Conservation (phyloP, 495 filamentous ascomycete species). For the Lichina pygmaea region DNA sequence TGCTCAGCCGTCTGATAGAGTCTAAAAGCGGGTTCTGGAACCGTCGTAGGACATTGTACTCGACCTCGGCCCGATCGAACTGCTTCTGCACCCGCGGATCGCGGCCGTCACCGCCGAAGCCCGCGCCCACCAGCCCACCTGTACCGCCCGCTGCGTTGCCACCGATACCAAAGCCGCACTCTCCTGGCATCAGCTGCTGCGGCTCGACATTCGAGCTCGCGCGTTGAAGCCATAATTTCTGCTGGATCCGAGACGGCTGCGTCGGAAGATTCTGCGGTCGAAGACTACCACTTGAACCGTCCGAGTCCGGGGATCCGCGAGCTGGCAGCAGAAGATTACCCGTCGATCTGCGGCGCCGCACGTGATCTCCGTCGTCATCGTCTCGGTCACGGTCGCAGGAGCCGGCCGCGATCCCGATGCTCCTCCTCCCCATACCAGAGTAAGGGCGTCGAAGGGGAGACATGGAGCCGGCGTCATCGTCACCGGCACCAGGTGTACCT, state of each 20-base stretch:
- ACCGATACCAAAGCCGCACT: slow-evolving; percentile 12
- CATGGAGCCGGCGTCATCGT: background rate
- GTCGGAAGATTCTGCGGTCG: slow-evolving; percentile 13
- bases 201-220: slow-evolving; percentile 37
- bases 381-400: too few species aligned
- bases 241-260: slow-evolving; percentile 31
- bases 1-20: slow-evolving; percentile 23
- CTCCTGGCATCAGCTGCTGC: slow-evolving; percentile 12
- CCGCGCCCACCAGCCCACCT: background rate
- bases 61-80: slow-evolving; percentile 32
- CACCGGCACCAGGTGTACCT: background rate
- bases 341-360: background rate
- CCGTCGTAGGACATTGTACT: slow-evolving; percentile 39
- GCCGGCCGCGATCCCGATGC: background rate
- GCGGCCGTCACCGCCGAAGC: slow-evolving; percentile 9
- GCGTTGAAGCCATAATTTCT: slow-evolving; percentile 43
- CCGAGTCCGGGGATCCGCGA: background rate
- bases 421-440: background rate
- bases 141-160: background rate
- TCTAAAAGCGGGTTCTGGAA: slow-evolving; percentile 37
- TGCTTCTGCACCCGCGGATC: slow-evolving; percentile 26
- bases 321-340: background rate
- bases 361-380: too few species aligned
- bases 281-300: slow-evolving; percentile 3
- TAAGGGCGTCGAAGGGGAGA: background rate